phyloP scores from a whole-genome alignment of 2,329 filamentous ascomycete genomes.

The Trichocomaceae sp. region DNA sequence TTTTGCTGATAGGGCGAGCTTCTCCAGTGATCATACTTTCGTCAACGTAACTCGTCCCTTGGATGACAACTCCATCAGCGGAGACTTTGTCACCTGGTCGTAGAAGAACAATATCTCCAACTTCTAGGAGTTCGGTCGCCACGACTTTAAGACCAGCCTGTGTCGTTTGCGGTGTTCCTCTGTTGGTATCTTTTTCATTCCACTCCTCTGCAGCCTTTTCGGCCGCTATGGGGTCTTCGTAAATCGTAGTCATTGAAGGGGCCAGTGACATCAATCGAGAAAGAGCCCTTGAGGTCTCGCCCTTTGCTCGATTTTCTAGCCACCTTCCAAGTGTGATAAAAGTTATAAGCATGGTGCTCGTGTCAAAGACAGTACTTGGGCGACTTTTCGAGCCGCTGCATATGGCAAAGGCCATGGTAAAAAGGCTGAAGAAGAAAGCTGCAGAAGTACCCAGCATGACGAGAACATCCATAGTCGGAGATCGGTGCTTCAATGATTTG shows the following conservation, averaged over 20 bases:
- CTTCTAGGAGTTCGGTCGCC: slow-evolving; percentile 87
- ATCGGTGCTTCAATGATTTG: slow-evolving; percentile 82
- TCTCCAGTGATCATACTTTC: slow-evolving; percentile 99
- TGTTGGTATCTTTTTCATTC: slow-evolving; percentile 31
- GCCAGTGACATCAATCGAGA: slow-evolving; percentile 92
- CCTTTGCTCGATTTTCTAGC: slow-evolving; percentile 90
- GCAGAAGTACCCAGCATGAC: slow-evolving; percentile 90
- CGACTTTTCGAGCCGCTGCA: slow-evolving; percentile 66
- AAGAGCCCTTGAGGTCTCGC: slow-evolving; percentile 88
- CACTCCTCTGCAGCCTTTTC: slow-evolving; percentile 82
- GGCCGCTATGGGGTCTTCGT: slow-evolving; percentile 85
- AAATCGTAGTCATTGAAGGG: slow-evolving; percentile 95
- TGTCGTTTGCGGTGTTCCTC: slow-evolving; percentile 13
- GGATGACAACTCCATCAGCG: slow-evolving; percentile 78
- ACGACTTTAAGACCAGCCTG: slow-evolving; percentile 76
- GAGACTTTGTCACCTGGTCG: slow-evolving; percentile 95
- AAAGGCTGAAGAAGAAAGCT: slow-evolving; percentile 91
- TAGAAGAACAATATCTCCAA: slow-evolving; percentile 87
- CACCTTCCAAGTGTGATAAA: slow-evolving; percentile 89
- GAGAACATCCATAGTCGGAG: slow-evolving; percentile 96
- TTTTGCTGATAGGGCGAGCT: slow-evolving; percentile 89
- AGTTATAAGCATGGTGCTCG: slow-evolving; percentile 95
- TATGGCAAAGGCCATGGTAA: slow-evolving; percentile 78
- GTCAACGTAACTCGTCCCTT: slow-evolving; percentile 87
- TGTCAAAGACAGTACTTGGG: slow-evolving; percentile 90